Base-by-base conservation (phyloP, 352 stramenopile genomes). In the Phytopythium delawarense region DNA sequence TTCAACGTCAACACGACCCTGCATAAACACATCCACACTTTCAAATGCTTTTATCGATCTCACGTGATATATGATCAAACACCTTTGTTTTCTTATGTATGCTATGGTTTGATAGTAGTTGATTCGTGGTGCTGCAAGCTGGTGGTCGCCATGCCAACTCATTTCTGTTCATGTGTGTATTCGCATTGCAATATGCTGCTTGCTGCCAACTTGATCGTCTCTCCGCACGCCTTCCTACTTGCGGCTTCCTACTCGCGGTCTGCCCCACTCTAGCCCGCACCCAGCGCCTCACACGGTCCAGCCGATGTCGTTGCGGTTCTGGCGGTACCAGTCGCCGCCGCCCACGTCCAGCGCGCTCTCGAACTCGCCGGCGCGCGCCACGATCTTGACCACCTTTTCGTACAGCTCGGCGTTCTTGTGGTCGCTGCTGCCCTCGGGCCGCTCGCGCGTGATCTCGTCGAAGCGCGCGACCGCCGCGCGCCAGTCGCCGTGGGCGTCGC, bases 341-440 rank as follows among this genome's bases (percentile, higher is more conserved):
- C 89, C 87, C 44, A 96, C 78, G 63, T 96, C 85, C 3, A 96
- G 80, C n/a, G 87, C 84, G 46, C 79, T 68, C 61, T 96, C 87
- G 57, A 90, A 94, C 61, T 91, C 83, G n/a, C 87, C 87, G 9
- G 84, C 81, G 60, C 84, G 81, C 11, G 84, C 87, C 32, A 96
- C 87, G 61, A 92, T 84, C 66, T 88, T 88, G 37, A 96, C 83
- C 34, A 93, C 84, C 20, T 80, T 70, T 50, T 94, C 83, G 77
- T 96, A 96, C 51, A 92, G 69, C 65, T 80, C 70, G 35, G 89
- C 73, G 66, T 91, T 92, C 50, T 67, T 87, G 16, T 21, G 23
- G 52, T 58, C 52, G 23, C 15, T n/a, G 54, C 13, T 30, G 18
- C 76, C 73, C 40, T 78, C 74, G 45, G 84, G 74, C 39, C 90